Conservation (phyloP, 352 stramenopile genomes). For the Thalassiosira mediterranea region DNA sequence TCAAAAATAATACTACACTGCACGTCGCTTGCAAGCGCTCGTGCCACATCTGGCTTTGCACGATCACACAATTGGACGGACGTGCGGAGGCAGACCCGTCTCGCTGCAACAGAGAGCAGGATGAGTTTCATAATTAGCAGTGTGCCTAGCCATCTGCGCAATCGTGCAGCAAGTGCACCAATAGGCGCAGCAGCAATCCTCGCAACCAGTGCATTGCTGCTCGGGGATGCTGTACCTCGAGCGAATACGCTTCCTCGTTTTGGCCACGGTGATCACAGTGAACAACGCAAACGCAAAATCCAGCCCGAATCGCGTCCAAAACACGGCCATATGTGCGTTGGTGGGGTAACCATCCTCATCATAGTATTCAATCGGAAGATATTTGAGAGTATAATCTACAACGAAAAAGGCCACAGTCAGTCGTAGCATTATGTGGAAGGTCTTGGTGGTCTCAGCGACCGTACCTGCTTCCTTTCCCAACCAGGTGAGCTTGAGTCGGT, state of each 20-base stretch:
- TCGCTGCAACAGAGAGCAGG: slow-evolving; percentile 38
- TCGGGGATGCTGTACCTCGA: slow-evolving; percentile 73
- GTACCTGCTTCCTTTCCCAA: slow-evolving; percentile 34
- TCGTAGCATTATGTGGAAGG: slow-evolving; percentile 62
- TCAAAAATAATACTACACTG: neutral
- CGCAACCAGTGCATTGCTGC: slow-evolving; percentile 35
- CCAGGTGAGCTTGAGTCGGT: neutral
- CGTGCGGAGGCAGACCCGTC: slow-evolving; percentile 49
- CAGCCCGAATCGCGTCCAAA: neutral
- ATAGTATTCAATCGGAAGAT: slow-evolving; percentile 28
- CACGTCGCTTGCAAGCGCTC: no score
- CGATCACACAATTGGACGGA: no score
- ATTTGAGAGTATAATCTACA: slow-evolving; percentile 54
- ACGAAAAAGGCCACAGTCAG: slow-evolving; percentile 56
- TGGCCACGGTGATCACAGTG: slow-evolving; percentile 51
- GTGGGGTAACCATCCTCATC: slow-evolving; percentile 39
- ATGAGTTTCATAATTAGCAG: slow-evolving; percentile 64
- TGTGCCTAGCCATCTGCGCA: slow-evolving; percentile 77
- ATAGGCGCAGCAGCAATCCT: slow-evolving; percentile 61
- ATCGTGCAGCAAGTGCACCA: slow-evolving; percentile 72
- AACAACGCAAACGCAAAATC: slow-evolving; percentile 34
- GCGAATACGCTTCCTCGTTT: slow-evolving; percentile 56
- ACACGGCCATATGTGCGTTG: slow-evolving; percentile 57
- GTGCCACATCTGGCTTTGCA: no score
- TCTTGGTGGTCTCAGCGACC: slow-evolving; percentile 72